Evolutionary conservation across 1,284 basidiomycete genomes (phyloP).

Genomic region (Cryptococcus amylolentus): DNA sequence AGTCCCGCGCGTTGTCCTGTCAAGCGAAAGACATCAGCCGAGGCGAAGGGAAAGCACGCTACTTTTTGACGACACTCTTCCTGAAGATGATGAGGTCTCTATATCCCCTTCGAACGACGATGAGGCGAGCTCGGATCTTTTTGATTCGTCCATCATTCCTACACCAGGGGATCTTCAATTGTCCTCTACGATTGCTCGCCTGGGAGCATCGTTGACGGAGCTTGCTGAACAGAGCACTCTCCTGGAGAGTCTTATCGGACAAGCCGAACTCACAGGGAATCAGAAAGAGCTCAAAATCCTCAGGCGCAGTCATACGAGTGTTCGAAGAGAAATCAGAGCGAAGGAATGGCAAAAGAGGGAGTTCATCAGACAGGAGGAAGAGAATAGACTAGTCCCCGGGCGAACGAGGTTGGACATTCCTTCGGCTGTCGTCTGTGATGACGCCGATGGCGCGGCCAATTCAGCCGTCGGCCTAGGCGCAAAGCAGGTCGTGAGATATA

Average conservation of each 20-base stretch:
- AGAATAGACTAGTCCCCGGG: slow-evolving; percentile 74
- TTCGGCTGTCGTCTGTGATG: slow-evolving; percentile 64
- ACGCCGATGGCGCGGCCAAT: slow-evolving; percentile 57
- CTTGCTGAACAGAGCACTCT: slow-evolving; percentile 75
- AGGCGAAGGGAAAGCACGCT: slow-evolving; percentile 16
- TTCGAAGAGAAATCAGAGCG: slow-evolving; percentile 77
- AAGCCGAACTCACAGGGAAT: slow-evolving; percentile 90
- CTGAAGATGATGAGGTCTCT: slow-evolving; percentile 9
- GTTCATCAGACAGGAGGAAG: slow-evolving; percentile 83
- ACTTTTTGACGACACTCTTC: slow-evolving; percentile 46
- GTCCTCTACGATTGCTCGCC: slow-evolving; percentile 71
- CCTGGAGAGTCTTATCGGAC: slow-evolving; percentile 80
- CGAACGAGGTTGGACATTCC: slow-evolving; percentile 74
- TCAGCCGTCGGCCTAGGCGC: slow-evolving; percentile 47
- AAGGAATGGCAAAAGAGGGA: slow-evolving; percentile 83
- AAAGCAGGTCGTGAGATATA: slow-evolving; percentile 83
- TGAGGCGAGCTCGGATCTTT: slow-evolving; percentile 55
- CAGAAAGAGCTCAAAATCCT: slow-evolving; percentile 78
- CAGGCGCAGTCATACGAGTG: slow-evolving; percentile 71
- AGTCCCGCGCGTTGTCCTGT: slow-evolving; percentile 1
- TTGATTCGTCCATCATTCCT: slow-evolving; percentile 54
- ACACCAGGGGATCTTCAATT: slow-evolving; percentile 82
- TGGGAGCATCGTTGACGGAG: slow-evolving; percentile 69
- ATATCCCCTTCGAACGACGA: slow-evolving; percentile 31
- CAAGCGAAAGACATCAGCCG: slow-evolving; percentile 1